Conservation (phyloP, 371 early-diverging fungal species). For the Encephalitozoon hellem region DNA sequence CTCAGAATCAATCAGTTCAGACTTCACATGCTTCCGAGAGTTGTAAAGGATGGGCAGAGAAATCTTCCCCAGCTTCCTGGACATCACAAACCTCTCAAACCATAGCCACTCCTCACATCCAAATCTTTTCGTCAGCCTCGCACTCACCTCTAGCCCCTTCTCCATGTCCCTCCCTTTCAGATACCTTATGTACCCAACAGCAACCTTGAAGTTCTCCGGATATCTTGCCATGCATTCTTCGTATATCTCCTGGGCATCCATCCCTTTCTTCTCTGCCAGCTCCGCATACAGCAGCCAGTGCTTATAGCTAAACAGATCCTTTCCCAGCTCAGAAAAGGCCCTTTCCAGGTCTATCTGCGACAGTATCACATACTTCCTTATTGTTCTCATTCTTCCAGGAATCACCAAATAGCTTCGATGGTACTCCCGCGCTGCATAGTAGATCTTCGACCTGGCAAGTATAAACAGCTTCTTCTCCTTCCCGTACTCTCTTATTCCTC, state of each 20-base stretch:
- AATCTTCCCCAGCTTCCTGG: neutral
- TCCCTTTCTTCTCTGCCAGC: neutral
- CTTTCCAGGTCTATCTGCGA: neutral
- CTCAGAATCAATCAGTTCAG: constrained; percentile 20
- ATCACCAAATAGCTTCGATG: neutral
- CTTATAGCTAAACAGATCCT: neutral
- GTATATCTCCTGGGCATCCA: neutral
- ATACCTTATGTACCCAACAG: neutral
- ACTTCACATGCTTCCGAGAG: constrained; percentile 1
- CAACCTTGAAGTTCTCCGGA: neutral
- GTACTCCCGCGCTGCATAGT: neutral
- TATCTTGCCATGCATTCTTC: neutral
- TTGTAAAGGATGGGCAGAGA: constrained; percentile 1
- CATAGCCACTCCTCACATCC: neutral
- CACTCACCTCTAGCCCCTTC: neutral
- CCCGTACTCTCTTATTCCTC: neutral
- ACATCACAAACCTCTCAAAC: constrained; percentile 18
- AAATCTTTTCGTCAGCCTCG: neutral
- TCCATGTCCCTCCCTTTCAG: neutral
- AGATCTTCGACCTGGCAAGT: constrained; percentile 10
- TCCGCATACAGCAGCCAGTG: neutral
- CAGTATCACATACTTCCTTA: neutral
- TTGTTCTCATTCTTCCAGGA: constrained; percentile 1
- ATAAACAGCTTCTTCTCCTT: neutral
- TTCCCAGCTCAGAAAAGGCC: neutral